These are phyloP conservation scores for Wallemia hederae DNA, from an alignment of 1,284 basidiomycete species.

Conservation along the genomic window DNA sequence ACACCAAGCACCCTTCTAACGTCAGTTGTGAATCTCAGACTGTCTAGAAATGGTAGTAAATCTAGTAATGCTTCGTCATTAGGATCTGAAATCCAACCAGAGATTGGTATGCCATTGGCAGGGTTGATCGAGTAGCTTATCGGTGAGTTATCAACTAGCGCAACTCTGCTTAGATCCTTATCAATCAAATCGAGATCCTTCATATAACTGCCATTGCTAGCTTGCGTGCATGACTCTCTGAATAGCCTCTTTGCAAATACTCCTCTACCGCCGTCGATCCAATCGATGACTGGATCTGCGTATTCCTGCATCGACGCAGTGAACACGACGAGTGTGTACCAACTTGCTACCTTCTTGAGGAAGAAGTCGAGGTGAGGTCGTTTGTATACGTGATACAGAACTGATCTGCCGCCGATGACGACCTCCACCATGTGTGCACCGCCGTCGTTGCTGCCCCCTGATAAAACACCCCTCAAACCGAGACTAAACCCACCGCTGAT, in stretches of 20 bases:
- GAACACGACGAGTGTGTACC: slow-evolving; percentile 97
- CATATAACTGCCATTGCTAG: slow-evolving; percentile 72
- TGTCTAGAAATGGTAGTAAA: slow-evolving; percentile 78
- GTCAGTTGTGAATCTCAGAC: slow-evolving; percentile 77
- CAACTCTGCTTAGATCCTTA: slow-evolving; percentile 60
- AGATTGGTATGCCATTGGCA: slow-evolving; percentile 94
- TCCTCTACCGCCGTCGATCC: slow-evolving; percentile 81
- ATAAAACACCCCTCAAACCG: slow-evolving; percentile 2
- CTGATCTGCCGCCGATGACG: slow-evolving; percentile 56
- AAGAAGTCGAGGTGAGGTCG: slow-evolving; percentile 90
- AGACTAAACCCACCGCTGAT: slow-evolving; percentile 12
- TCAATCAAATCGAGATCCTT: slow-evolving; percentile 77
- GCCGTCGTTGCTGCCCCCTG: slow-evolving; percentile 18
- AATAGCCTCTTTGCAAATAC: slow-evolving; percentile 69
- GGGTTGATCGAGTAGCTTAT: slow-evolving; percentile 74
- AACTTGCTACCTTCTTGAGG: slow-evolving; percentile 74
- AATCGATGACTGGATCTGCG: slow-evolving; percentile 97
- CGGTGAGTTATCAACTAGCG: slow-evolving; percentile 88
- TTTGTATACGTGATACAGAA: slow-evolving; percentile 95
- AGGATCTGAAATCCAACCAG: slow-evolving; percentile 95
- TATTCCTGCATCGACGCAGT: slow-evolving; percentile 98
- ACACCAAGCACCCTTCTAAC: slow-evolving; percentile 77
- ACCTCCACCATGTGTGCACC: slow-evolving; percentile 87
- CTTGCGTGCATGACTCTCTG: slow-evolving; percentile 72
- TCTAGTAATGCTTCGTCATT: slow-evolving; percentile 88